These are phyloP conservation scores for Dipteronia sinensis DNA, from an alignment of 345 rosid species.

Conservation along the genomic window DNA sequence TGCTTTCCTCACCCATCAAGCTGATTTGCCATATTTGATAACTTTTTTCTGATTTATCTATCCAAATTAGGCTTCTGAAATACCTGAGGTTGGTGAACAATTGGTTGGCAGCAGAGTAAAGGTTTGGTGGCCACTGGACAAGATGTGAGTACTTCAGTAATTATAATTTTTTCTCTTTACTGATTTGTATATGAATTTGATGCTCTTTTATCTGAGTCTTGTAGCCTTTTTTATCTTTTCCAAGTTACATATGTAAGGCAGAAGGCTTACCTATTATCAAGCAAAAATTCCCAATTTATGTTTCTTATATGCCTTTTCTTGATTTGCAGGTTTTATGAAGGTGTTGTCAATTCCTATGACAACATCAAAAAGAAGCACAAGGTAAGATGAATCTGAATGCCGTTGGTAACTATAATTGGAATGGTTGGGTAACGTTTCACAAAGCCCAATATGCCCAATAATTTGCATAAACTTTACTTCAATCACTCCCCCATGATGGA, in stretches of 20 bases:
- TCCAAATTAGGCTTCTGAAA: slow-evolving; percentile 40
- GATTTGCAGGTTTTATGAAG: slow-evolving; percentile 65
- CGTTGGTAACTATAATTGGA: slow-evolving; percentile 9
- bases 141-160: slow-evolving; percentile 42
- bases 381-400: slow-evolving; percentile 46
- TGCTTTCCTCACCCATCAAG: background rate
- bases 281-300: slow-evolving; percentile 10
- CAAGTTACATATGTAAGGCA: background rate
- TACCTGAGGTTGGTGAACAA: slow-evolving; percentile 34
- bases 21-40: background rate
- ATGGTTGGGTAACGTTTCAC: too few species aligned
- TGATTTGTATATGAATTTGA: background rate
- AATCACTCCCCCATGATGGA: background rate
- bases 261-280: too few species aligned
- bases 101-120: slow-evolving; percentile 56
- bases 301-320: slow-evolving; percentile 13
- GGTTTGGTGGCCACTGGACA: slow-evolving; percentile 80
- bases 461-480: background rate
- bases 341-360: slow-evolving; percentile 52
- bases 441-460: too few species aligned
- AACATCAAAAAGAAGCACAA: slow-evolving; percentile 49
- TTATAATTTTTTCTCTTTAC: slow-evolving; percentile 4
- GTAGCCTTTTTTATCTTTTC: background rate
- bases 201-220: background rate
- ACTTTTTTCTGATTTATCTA: background rate